Conservation (phyloP, 805 yeast genomes). For the Komagataella kurtzmanii region DNA sequence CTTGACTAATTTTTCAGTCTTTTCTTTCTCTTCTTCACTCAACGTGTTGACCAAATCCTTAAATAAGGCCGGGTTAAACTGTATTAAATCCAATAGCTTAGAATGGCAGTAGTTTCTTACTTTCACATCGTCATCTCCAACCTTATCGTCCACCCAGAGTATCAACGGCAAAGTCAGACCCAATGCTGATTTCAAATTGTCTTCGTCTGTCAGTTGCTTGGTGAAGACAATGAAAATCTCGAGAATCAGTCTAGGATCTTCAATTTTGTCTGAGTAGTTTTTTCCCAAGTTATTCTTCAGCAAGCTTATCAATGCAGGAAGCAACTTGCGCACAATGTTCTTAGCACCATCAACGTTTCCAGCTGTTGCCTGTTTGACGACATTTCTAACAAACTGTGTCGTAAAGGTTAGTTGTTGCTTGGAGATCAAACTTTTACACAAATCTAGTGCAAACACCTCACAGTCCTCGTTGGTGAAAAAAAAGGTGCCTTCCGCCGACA, state of each 20-base stretch:
- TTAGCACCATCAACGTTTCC: constrained; percentile 17
- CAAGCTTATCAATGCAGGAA: constrained; percentile 28
- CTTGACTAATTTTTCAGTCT: constrained; percentile 31
- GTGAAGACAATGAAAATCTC: constrained; percentile 37
- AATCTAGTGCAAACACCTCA: constrained; percentile 17
- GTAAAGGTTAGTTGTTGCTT: constrained; percentile 24
- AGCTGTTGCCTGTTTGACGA: constrained; percentile 25
- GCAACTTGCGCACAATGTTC: constrained; percentile 24
- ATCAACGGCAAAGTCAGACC: constrained; percentile 16
- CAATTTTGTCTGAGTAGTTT: constrained; percentile 3
- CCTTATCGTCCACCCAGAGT: constrained; percentile 18
- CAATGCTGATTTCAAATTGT: constrained; percentile 15
- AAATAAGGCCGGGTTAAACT: constrained; percentile 30
- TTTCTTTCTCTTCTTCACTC: constrained; percentile 23
- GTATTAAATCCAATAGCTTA: constrained; percentile 32
- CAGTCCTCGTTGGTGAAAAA: constrained; percentile 23
- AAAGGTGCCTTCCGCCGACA: constrained; percentile 24
- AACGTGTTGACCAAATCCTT: constrained; percentile 29
- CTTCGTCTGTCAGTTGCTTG: constrained; percentile 20
- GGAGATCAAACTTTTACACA: constrained; percentile 21
- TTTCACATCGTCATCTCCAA: constrained; percentile 7
- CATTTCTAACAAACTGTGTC: constrained; percentile 49
- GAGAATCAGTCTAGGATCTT: constrained; percentile 25
- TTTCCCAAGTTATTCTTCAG: constrained; percentile 7
- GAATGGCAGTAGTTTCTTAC: constrained; percentile 27